Evolutionary conservation across 2,329 filamentous ascomycete species (phyloP).

Genomic region (Exophiala sideris): DNA sequence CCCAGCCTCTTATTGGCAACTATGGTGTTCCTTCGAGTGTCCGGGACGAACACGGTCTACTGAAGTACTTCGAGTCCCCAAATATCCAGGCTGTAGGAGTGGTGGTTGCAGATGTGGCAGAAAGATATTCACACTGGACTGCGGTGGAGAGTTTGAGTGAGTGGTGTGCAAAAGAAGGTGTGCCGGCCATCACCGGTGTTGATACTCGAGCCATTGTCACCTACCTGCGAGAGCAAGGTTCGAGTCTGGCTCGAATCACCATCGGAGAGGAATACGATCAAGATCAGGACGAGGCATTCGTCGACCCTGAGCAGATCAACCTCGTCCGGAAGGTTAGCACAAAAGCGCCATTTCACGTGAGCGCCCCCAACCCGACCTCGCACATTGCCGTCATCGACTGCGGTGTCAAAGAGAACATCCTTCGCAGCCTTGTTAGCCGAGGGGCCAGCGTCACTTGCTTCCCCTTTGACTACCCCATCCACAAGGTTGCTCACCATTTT

Average conservation of each 20-base stretch:
- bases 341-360: conserved; percentile 95
- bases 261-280: conserved; percentile 98
- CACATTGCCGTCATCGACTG: conserved; percentile 96
- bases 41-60: conserved; percentile 81
- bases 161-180: conserved; percentile 95
- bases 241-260: conserved; percentile 88
- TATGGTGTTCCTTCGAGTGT: conserved; percentile 89
- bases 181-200: conserved; percentile 93
- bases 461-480: conserved; percentile 94
- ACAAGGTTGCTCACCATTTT: conserved; percentile 97
- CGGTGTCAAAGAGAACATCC: conserved; percentile 99
- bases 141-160: conserved; percentile 88
- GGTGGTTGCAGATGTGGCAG: conserved; percentile 89
- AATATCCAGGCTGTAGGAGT: conserved; percentile 96
- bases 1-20: conserved; percentile 95
- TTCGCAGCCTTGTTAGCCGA: conserved; percentile 86
- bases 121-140: conserved; percentile 97
- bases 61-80: conserved; percentile 97
- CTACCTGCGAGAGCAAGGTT: conserved; percentile 91
- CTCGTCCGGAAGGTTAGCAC: conserved; percentile 94
- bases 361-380: conserved; percentile 74
- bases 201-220: conserved; percentile 97
- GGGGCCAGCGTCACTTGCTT: conserved; percentile 92
- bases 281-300: conserved; percentile 92
- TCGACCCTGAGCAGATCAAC: conserved; percentile 96